Conservation (phyloP, 805 yeast species). For the Debaryomyces maramus region DNA sequence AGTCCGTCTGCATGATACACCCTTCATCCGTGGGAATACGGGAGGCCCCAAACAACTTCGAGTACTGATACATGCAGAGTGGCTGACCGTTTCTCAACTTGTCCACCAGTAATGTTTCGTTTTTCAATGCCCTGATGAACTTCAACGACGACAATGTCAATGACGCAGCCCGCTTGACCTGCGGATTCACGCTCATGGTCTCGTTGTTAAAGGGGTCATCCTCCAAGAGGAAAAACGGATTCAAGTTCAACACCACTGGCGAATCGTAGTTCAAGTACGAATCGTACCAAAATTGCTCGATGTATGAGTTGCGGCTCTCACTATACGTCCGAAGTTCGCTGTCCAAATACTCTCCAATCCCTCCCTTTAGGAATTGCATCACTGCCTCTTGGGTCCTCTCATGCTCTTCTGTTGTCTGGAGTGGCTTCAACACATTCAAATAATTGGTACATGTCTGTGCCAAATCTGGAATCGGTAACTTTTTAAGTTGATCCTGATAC, state of each 20-base stretch:
- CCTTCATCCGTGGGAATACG: conserved; percentile 80
- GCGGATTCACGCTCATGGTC: conserved; percentile 46
- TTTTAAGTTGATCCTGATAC: conserved; percentile 56
- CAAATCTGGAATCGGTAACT: conserved; percentile 80
- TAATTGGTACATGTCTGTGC: conserved; percentile 66
- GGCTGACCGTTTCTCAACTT: conserved; percentile 58
- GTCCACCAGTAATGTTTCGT: conserved; percentile 74
- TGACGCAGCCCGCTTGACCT: conserved; percentile 78
- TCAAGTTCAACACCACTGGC: conserved; percentile 87
- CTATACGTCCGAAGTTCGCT: conserved; percentile 61
- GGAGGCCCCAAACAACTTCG: conserved; percentile 81
- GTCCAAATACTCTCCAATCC: conserved; percentile 59
- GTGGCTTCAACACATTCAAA: conserved; percentile 66
- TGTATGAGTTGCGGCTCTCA: conserved; percentile 69
- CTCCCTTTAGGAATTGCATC: conserved; percentile 49
- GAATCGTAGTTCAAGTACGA: conserved; percentile 84
- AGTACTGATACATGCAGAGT: conserved; percentile 89
- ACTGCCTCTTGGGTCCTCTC: conserved; percentile 59
- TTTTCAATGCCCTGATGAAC: conserved; percentile 76
- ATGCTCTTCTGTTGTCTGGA: conserved; percentile 78
- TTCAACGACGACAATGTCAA: conserved; percentile 74
- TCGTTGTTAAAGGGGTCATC: conserved; percentile 83
- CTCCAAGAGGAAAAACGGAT: conserved; percentile 86
- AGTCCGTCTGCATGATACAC: conserved; percentile 82
- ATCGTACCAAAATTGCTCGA: conserved; percentile 94